These are phyloP conservation scores for Neonectria coccinea DNA, from an alignment of 2,329 filamentous ascomycete species.

Conservation along the genomic window DNA sequence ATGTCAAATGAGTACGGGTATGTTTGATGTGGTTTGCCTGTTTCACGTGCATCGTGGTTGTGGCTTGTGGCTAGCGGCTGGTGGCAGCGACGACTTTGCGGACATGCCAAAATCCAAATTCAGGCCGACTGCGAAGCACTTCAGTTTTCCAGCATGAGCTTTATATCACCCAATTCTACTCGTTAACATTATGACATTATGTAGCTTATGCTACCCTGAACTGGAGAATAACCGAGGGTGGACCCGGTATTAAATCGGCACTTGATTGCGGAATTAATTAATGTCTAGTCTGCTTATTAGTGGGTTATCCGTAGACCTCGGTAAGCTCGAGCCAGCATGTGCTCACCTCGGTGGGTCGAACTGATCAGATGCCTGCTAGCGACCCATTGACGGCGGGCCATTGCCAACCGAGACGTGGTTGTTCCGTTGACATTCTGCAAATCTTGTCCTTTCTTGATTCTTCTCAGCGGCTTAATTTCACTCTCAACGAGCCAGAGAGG, in stretches of 20 bases:
- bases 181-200: too few relatives aligned
- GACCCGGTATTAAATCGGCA: neutral
- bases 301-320: neutral
- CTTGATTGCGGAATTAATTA: neutral
- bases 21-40: too few relatives aligned
- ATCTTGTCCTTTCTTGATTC: neutral
- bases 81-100: too few relatives aligned
- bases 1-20: too few relatives aligned
- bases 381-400: too few relatives aligned
- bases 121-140: too few relatives aligned
- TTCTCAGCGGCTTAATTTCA: neutral
- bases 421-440: neutral
- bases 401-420: too few relatives aligned
- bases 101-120: too few relatives aligned
- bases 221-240: neutral
- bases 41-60: too few relatives aligned
- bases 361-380: neutral
- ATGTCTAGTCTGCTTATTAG: neutral
- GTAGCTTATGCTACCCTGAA: neutral
- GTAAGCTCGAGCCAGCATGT: slow-evolving; percentile 1
- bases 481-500: neutral
- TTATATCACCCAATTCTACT: too few relatives aligned
- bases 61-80: too few relatives aligned
- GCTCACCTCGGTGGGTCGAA: neutral
- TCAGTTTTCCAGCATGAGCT: too few relatives aligned